Base-by-base conservation (phyloP, 1,139 yeast species). In the Candida sp. region DNA sequence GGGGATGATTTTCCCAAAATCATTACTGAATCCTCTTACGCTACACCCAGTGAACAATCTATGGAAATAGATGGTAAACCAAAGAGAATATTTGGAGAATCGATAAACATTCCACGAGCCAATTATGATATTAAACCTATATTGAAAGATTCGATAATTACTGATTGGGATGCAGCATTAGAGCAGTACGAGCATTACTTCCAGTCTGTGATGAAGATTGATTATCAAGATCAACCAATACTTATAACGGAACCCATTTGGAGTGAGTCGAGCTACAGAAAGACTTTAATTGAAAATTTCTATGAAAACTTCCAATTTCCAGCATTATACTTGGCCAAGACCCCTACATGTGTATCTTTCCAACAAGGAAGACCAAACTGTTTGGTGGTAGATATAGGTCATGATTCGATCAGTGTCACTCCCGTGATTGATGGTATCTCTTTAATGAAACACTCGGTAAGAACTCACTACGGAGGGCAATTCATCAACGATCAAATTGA, bases 371-470 rank as follows among this genome's bases (percentile, higher is more conserved):
- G 97, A 60, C 93, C 97, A 36, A 89, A 87, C 53, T 95, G 97
- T 57, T 70, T 93, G 43, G 95, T 95, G 30, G 96, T 95, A 35
- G 98, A 95, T 63, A 68, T 91, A 36, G 99, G 99, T 2, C 95
- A 90, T 56, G 91, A 87, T 53, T 70, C 86, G 2, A 75, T 84
- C 12, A 82, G 93, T 43, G 96, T 87, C 2, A 87, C 97, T 1
- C 98, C 99, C 0, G 95, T 93, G 3, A 80, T 91, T 43, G 99
- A 93, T 64, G 99, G 99, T 4, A 79, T 93, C 59, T 87, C 95
- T 38, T 71, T 93, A 46, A 74, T 85, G 52, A 86, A 79, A 60
- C 87, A 84, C 50, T 80, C 87, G 4, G 73, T 79, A 68, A 78
- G 84, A 50, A 84, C 88, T 3, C 80, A 75, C 52, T 82, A 83